These are phyloP conservation scores for Leccinum longicurvipes DNA, from an alignment of 768 basidiomycete species.

Conservation along the genomic window DNA sequence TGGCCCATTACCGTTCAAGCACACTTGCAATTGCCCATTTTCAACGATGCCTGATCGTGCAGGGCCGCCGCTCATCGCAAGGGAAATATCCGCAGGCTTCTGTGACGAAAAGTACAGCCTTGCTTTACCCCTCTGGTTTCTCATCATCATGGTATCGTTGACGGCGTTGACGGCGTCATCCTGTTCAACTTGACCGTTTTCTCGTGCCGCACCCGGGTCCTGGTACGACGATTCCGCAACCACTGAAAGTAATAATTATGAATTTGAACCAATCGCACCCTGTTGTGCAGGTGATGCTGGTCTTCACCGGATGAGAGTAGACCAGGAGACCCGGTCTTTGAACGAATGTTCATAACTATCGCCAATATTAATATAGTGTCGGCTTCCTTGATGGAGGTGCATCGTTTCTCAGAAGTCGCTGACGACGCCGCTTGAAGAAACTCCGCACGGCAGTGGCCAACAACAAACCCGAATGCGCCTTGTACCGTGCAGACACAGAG, in stretches of 20 bases:
- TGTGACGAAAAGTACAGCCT: not conserved
- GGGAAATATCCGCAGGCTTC: not conserved
- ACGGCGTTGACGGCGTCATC: too few relatives aligned
- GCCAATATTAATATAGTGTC: not conserved
- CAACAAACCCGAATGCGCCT: not conserved
- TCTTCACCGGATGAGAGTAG: too few relatives aligned
- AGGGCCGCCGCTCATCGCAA: not conserved
- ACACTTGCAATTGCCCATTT: not conserved
- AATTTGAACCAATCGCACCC: not conserved
- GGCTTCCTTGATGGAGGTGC: not conserved
- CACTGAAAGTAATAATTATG: not conserved
- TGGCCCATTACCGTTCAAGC: not conserved
- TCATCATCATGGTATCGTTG: not conserved
- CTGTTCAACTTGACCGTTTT: not conserved
- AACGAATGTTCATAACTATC: not conserved
- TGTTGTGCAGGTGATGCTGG: too few relatives aligned
- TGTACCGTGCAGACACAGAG: not conserved
- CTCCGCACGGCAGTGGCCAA: not conserved
- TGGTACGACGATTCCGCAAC: not conserved
- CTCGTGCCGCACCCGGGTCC: not conserved
- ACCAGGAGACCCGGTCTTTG: not conserved
- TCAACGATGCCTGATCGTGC: not conserved
- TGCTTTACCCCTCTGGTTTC: not conserved
- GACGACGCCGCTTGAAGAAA: not conserved
- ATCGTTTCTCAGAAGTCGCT: not conserved